Percentiles rank a stretch among this genome's conserved stretches.
Evolutionary conservation across 495 filamentous ascomycete species (phyloP).

Genomic region (Neohortaea acidophila): DNA sequence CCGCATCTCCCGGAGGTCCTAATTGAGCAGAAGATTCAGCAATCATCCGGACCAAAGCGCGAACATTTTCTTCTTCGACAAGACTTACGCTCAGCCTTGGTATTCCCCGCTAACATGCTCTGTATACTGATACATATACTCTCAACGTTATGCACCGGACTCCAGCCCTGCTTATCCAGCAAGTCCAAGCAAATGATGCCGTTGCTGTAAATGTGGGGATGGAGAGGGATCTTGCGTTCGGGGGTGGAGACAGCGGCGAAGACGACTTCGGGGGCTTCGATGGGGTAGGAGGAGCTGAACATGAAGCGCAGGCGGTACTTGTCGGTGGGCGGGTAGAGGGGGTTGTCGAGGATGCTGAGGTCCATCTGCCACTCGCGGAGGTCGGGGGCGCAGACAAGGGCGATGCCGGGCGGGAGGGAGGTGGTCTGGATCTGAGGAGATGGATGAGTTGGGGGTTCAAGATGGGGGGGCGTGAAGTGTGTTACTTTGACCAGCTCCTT

Average conservation of each 20-base stretch:
- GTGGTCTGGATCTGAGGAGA: constrained; percentile 25
- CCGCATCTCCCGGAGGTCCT: constrained; percentile 65
- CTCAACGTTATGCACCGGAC: constrained; percentile 90
- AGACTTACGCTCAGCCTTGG: constrained; percentile 45
- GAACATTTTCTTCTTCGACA: not conserved
- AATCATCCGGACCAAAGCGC: not conserved
- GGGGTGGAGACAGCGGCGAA: constrained; percentile 52
- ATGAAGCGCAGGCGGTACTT: constrained; percentile 74
- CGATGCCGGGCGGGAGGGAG: constrained; percentile 45
- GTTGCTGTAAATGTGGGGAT: constrained; percentile 96
- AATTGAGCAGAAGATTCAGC: constrained; percentile 21
- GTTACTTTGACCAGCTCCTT: constrained; percentile 14
- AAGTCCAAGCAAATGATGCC: constrained; percentile 96
- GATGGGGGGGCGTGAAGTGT: not conserved
- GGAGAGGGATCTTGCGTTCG: constrained; percentile 56
- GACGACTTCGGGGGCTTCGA: constrained; percentile 87
- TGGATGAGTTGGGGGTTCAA: too few relatives aligned
- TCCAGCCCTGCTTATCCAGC: constrained; percentile 77
- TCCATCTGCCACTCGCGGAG: constrained; percentile 88
- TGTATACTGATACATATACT: constrained; percentile 95
- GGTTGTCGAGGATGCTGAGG: constrained; percentile 77
- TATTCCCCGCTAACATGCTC: constrained; percentile 93
- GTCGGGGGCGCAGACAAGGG: constrained; percentile 62
- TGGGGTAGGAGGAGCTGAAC: constrained; percentile 74
- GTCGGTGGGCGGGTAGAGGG: constrained; percentile 62